Percentiles rank a stretch among this genome's conserved stretches.
Evolutionary conservation across 2,329 filamentous ascomycete genomes (phyloP).

Genomic region (Paramyrothecium roridum): DNA sequence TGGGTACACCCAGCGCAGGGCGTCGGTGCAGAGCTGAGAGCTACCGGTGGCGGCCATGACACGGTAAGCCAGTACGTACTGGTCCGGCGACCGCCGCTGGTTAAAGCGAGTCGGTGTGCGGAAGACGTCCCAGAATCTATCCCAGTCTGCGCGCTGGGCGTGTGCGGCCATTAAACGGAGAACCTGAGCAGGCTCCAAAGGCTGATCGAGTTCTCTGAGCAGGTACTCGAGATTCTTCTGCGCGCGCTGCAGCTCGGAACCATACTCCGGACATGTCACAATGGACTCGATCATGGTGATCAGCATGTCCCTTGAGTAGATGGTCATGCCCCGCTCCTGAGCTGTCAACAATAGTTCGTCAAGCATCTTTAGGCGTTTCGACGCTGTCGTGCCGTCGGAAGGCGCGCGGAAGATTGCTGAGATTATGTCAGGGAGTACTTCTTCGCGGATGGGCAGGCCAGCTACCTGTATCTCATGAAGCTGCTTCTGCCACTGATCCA

Average conservation of each 20-base stretch:
- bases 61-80: slow-evolving; percentile 55
- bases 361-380: slow-evolving; percentile 32
- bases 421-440: slow-evolving; percentile 34
- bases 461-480: slow-evolving; percentile 11
- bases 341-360: slow-evolving; percentile 42
- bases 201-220: slow-evolving; percentile 30
- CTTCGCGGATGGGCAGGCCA: slow-evolving; percentile 30
- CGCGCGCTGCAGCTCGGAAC: slow-evolving; percentile 30
- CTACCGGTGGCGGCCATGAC: slow-evolving; percentile 42
- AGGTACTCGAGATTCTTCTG: slow-evolving; percentile 43
- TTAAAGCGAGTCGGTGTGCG: slow-evolving; percentile 49
- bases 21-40: slow-evolving; percentile 40
- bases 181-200: slow-evolving; percentile 36
- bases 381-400: slow-evolving; percentile 15
- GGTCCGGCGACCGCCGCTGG: slow-evolving; percentile 40
- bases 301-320: slow-evolving; percentile 46
- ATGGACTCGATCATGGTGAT: slow-evolving; percentile 41
- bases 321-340: slow-evolving; percentile 38
- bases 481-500: background rate
- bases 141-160: slow-evolving; percentile 45
- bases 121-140: slow-evolving; percentile 60
- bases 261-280: slow-evolving; percentile 25
- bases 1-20: slow-evolving; percentile 49
- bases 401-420: slow-evolving; percentile 29
- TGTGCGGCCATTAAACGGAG: slow-evolving; percentile 43